phyloP scores from a whole-genome alignment of 2,329 filamentous ascomycete species.

The Paecilomyces dactylethromorphus region DNA sequence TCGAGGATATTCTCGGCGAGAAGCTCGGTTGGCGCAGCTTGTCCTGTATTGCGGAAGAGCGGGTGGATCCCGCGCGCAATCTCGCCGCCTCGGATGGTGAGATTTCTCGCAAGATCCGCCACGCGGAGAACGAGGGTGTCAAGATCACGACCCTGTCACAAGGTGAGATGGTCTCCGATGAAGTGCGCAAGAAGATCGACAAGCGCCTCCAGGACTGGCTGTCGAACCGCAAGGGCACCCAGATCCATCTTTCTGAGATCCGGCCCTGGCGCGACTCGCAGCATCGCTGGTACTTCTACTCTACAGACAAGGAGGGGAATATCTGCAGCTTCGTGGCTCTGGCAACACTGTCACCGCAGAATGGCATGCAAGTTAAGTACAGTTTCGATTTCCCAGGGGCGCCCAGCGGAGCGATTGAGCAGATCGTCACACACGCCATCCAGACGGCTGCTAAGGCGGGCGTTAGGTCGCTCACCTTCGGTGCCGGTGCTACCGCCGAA shows the following conservation, averaged over 20 bases:
- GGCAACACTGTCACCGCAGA: slow-evolving; percentile 68
- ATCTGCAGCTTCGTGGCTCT: slow-evolving; percentile 75
- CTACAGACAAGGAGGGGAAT: slow-evolving; percentile 63
- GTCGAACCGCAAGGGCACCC: slow-evolving; percentile 68
- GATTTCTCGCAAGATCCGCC: slow-evolving; percentile 68
- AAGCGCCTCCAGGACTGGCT: slow-evolving; percentile 74
- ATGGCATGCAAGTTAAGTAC: slow-evolving; percentile 94
- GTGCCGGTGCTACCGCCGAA: slow-evolving; percentile 68
- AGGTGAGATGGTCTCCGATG: slow-evolving; percentile 57
- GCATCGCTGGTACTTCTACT: slow-evolving; percentile 81
- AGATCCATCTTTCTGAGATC: slow-evolving; percentile 87
- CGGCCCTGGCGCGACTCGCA: slow-evolving; percentile 77
- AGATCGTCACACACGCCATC: slow-evolving; percentile 67
- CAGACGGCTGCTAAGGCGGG: slow-evolving; percentile 54
- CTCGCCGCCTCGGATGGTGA: slow-evolving; percentile 59
- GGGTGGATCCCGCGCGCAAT: slow-evolving; percentile 67
- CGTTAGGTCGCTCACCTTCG: slow-evolving; percentile 70
- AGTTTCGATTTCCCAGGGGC: slow-evolving; percentile 86
- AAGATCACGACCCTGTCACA: slow-evolving; percentile 67
- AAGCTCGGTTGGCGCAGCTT: slow-evolving; percentile 83
- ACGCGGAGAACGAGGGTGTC: slow-evolving; percentile 75
- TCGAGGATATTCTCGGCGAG: slow-evolving; percentile 72
- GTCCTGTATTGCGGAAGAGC: slow-evolving; percentile 82
- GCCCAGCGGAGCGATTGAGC: slow-evolving; percentile 81
- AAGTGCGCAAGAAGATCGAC: slow-evolving; percentile 64